phyloP scores from a whole-genome alignment of 192 early-diverging fungal species.

The Geosiphon pyriformis region DNA sequence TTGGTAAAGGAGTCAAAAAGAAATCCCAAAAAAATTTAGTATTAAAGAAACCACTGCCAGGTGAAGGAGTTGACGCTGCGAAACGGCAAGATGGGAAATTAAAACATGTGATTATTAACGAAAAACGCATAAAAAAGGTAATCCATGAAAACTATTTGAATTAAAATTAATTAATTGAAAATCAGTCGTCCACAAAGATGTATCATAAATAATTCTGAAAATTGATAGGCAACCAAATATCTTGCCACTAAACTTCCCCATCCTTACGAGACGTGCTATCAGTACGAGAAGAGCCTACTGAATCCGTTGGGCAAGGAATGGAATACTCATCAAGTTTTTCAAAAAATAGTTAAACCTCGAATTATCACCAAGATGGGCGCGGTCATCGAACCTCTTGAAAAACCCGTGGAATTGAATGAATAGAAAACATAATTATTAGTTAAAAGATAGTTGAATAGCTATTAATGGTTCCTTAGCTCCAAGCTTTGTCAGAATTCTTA shows the following conservation, averaged over 20 bases:
- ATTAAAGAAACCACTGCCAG: slow-evolving; percentile 46
- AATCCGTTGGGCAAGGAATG: slow-evolving; percentile 94
- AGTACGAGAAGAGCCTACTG: slow-evolving; percentile 83
- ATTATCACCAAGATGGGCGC: slow-evolving; percentile 77
- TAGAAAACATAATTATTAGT: too few relatives aligned
- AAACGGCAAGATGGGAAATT: slow-evolving; percentile 70
- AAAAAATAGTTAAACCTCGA: slow-evolving; percentile 72
- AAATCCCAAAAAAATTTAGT: slow-evolving; percentile 35
- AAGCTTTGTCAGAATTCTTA: too few relatives aligned
- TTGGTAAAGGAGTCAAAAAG: slow-evolving; percentile 52
- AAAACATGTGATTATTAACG: slow-evolving; percentile 89
- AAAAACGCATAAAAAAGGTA: slow-evolving; percentile 78
- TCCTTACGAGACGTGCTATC: slow-evolving; percentile 77
- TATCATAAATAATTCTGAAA: too few relatives aligned
- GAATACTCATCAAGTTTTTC: slow-evolving; percentile 75
- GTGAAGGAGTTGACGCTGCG: slow-evolving; percentile 56
- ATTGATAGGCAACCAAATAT: slow-evolving; percentile 67
- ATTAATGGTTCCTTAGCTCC: too few relatives aligned
- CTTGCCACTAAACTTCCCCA: slow-evolving; percentile 68
- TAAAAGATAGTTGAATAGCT: too few relatives aligned
- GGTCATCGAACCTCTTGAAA: slow-evolving; percentile 80
- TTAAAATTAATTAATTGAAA: too few relatives aligned
- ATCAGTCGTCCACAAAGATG: too few relatives aligned
- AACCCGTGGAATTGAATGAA: too few relatives aligned
- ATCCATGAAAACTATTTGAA: too few relatives aligned